Percentiles rank a stretch among this genome's conserved stretches.
phyloP scores from a whole-genome alignment of 2,329 filamentous ascomycete species.

The Aspergillus novofumigatus region DNA sequence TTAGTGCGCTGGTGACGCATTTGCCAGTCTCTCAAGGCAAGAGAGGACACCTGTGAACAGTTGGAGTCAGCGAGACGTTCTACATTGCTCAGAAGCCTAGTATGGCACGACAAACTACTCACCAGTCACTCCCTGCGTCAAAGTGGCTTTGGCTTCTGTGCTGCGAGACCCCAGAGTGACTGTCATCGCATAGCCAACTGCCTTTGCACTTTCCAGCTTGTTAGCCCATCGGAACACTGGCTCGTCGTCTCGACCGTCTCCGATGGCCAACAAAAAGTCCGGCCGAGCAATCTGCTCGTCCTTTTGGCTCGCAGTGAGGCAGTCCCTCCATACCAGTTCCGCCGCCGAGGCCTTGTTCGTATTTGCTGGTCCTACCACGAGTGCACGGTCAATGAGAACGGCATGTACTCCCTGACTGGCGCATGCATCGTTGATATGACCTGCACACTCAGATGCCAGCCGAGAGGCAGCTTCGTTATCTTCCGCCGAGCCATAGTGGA shows the following conservation, averaged over 20 bases:
- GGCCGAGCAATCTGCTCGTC: slow-evolving; percentile 42
- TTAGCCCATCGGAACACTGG: slow-evolving; percentile 95
- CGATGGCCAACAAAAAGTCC: slow-evolving; percentile 85
- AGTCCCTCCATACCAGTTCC: slow-evolving; percentile 63
- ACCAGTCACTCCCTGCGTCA: slow-evolving; percentile 92
- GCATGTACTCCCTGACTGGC: slow-evolving; percentile 79
- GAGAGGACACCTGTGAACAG: slow-evolving; percentile 45
- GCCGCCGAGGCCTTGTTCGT: slow-evolving; percentile 87
- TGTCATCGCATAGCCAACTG: slow-evolving; percentile 69
- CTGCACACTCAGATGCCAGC: slow-evolving; percentile 83
- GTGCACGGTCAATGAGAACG: slow-evolving; percentile 71
- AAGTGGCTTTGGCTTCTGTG: slow-evolving; percentile 77
- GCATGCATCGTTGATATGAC: slow-evolving; percentile 92
- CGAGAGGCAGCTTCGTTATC: slow-evolving; percentile 71
- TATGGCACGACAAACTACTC: slow-evolving; percentile 34
- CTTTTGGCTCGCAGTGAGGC: slow-evolving; percentile 54
- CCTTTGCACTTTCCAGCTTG: slow-evolving; percentile 56
- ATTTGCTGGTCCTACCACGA: slow-evolving; percentile 79
- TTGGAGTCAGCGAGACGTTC: slow-evolving; percentile 11
- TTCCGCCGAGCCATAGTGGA: slow-evolving; percentile 80
- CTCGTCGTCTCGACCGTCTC: slow-evolving; percentile 90
- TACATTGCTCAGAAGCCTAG: not conserved
- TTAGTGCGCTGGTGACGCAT: slow-evolving; percentile 18
- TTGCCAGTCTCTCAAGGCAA: slow-evolving; percentile 50
- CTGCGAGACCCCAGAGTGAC: slow-evolving; percentile 83